Evolutionary conservation across 805 yeast species (phyloP), one percentile per base, ranked within the genome.

Genomic region (Yarrowia yakushimensis): DNA sequence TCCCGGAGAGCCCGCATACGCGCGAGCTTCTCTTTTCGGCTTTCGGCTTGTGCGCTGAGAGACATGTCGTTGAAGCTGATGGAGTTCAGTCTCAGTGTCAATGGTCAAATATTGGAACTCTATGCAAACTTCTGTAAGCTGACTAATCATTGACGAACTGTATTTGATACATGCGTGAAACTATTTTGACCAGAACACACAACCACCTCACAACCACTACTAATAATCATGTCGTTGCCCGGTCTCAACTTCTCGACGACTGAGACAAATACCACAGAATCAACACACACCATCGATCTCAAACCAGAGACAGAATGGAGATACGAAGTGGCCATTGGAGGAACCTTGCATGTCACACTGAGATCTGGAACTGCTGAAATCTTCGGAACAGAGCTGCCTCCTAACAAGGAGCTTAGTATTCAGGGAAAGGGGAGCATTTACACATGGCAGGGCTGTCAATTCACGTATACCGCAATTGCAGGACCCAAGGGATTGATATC

Each of bases 371-470:
- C 85, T 2, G 97, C 90, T 1, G 99, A 94, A 75, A 82, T 91
- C 10, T 90, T 87, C 73, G 99, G 99, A 23, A 90, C 97, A 2
- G 99, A 94, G 72, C 80, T 94, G 23, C 88, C 97, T 2, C 77
- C 80, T 43, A 89, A 87, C 63, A 78, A 80, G 0, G 88, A 84
- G 22, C 86, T 84, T 68, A 70, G 74, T 3, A 85, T 88, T 25
- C 86, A 85, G 8, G 75, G 80, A 65, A 83, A 82, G 61, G 74
- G 82, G 4, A 82, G 86, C 13, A 68, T 88, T 1, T 83, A 76
- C 65, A 80, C 91, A 1, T 83, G 82, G 66, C 83, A 82, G 34
- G 96, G 96, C 4, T 84, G 90, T 68, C 77, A 73, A 36, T 62
- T 92, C 6, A 81, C 81, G 66, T 87, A 80, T 68, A 66, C 70